Percentiles rank a stretch among this genome's conserved stretches.
Evolutionary conservation across 768 basidiomycete species (phyloP).

Genomic region (Gelatoporia subvermispora): DNA sequence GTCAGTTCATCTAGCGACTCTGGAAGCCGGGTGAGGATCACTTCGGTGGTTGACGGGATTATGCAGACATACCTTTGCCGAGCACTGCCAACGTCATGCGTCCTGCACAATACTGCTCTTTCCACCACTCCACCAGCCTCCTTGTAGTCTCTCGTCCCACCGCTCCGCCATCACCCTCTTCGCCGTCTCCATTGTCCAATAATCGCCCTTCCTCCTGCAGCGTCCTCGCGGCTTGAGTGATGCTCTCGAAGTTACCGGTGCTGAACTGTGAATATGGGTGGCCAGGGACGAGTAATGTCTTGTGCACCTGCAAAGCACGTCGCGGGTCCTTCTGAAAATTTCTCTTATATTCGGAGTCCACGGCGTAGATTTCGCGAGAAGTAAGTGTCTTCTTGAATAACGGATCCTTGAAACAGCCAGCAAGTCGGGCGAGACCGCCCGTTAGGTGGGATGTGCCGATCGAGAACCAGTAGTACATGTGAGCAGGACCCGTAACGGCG

Average conservation of each 20-base stretch:
- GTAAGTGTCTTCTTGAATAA: conserved; percentile 41
- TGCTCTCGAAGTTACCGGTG: conserved; percentile 37
- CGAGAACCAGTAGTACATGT: conserved; percentile 39
- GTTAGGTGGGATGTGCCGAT: conserved; percentile 21
- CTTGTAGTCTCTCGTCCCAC: conserved; percentile 31
- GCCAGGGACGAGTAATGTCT: conserved; percentile 31
- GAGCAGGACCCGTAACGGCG: conserved; percentile 45
- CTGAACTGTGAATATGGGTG: conserved; percentile 46
- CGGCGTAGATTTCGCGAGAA: conserved; percentile 47
- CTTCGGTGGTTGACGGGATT: not conserved
- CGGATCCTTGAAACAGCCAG: conserved; percentile 48
- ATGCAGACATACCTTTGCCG: conserved; percentile 23
- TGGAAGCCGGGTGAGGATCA: conserved; percentile 6
- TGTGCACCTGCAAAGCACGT: conserved; percentile 46
- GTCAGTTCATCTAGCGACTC: conserved; percentile 33
- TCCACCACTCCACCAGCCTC: conserved; percentile 34
- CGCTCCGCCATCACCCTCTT: conserved; percentile 34
- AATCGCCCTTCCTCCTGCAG: conserved; percentile 5
- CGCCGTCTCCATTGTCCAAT: not conserved
- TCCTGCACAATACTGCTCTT: conserved; percentile 30
- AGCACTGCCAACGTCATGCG: conserved; percentile 34
- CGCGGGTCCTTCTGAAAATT: conserved; percentile 46
- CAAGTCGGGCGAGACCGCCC: conserved; percentile 33
- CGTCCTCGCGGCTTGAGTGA: conserved; percentile 19
- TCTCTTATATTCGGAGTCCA: conserved; percentile 52